These are phyloP conservation scores for Aspergillus transmontanensis DNA, from an alignment of 2,329 filamentous ascomycete genomes.

Conservation along the genomic window DNA sequence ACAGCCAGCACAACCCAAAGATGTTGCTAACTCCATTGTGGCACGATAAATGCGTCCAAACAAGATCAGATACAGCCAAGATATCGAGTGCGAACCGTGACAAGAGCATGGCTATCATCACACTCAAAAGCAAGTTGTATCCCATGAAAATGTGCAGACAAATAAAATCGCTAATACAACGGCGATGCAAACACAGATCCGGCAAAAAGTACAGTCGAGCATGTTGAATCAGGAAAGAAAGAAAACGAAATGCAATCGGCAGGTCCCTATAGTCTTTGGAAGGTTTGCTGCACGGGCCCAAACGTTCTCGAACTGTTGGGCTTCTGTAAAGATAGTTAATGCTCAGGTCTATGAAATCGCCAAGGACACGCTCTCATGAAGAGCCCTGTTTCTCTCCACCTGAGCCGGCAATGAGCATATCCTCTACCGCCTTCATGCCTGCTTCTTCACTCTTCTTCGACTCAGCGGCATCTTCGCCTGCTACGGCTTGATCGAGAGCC, in stretches of 20 bases:
- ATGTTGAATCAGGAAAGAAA: neutral
- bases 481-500: conserved; percentile 76
- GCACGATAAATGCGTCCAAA: neutral
- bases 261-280: neutral
- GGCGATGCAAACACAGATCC: neutral
- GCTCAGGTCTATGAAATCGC: neutral
- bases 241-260: neutral
- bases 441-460: conserved; percentile 53
- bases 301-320: neutral
- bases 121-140: neutral
- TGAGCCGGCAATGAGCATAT: conserved; percentile 51
- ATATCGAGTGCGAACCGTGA: neutral
- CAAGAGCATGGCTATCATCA: neutral
- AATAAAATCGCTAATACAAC: conserved; percentile 1
- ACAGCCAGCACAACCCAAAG: neutral
- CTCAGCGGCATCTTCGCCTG: conserved; percentile 59
- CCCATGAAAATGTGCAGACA: neutral
- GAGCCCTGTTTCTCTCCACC: conserved; percentile 21
- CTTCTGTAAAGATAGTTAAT: neutral
- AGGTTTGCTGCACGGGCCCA: neutral
- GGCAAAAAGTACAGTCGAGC: neutral
- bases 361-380: neutral
- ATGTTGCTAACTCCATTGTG: conserved; percentile 1
- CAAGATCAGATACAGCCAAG: neutral
- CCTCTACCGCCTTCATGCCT: conserved; percentile 52